Percentiles rank a stretch among this genome's conserved stretches.
phyloP scores from a whole-genome alignment of 192 early-diverging fungal species.

The Coemansia javaensis region DNA sequence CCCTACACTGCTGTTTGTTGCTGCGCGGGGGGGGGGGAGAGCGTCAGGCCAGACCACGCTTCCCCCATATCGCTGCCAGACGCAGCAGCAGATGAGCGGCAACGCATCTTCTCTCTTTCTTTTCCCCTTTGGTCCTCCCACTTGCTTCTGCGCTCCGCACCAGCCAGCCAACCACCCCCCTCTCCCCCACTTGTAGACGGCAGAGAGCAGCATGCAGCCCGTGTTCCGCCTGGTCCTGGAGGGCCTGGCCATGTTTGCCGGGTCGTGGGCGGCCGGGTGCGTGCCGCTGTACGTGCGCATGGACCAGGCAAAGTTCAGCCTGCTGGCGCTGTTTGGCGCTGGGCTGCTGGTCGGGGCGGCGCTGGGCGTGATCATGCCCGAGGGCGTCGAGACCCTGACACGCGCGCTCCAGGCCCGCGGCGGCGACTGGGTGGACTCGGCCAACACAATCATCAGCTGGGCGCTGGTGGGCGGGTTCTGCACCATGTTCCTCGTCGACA shows the following conservation, averaged over 20 bases:
- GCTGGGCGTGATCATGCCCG: slow-evolving; percentile 89
- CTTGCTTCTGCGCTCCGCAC: too few relatives aligned
- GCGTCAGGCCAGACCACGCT: too few relatives aligned
- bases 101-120: neutral
- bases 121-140: neutral
- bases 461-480: slow-evolving; percentile 77
- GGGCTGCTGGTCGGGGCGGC: slow-evolving; percentile 91
- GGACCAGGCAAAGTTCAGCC: slow-evolving; percentile 63
- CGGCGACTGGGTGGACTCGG: slow-evolving; percentile 16
- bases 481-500: slow-evolving; percentile 87
- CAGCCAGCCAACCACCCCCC: neutral
- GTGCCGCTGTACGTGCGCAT: slow-evolving; percentile 79
- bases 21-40: too few relatives aligned
- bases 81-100: too few relatives aligned
- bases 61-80: too few relatives aligned
- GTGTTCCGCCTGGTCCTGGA: slow-evolving; percentile 48
- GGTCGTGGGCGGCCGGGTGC: slow-evolving; percentile 81
- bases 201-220: slow-evolving; percentile 21
- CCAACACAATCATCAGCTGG: slow-evolving; percentile 61
- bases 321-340: slow-evolving; percentile 75
- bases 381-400: slow-evolving; percentile 88
- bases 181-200: neutral
- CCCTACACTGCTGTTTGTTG: too few relatives aligned
- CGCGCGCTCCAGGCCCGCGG: slow-evolving; percentile 16
- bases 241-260: slow-evolving; percentile 70